phyloP scores from a whole-genome alignment of 352 stramenopile genomes.

The Pythium folliculosum region DNA sequence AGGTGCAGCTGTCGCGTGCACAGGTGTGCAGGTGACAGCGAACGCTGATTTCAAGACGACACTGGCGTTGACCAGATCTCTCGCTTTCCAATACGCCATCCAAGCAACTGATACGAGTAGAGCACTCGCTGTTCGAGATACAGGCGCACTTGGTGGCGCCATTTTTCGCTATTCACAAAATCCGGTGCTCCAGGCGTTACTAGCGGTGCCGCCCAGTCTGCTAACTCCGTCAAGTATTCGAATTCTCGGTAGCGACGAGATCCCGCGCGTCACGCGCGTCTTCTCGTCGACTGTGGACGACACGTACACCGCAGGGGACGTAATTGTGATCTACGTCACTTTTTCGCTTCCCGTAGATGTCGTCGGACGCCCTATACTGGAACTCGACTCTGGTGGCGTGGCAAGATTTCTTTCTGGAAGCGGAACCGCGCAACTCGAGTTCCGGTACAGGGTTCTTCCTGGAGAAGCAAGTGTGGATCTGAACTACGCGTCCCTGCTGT shows the following conservation, averaged over 20 bases:
- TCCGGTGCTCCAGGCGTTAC: conserved; percentile 31
- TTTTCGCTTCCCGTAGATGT: conserved; percentile 60
- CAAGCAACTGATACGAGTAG: conserved; percentile 40
- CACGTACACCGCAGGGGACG: conserved; percentile 64
- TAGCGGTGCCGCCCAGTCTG: conserved; percentile 33
- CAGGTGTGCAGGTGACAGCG: conserved; percentile 34
- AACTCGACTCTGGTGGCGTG: conserved; percentile 68
- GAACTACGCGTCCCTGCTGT: conserved; percentile 52
- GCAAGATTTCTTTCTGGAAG: conserved; percentile 54
- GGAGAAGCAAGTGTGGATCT: conserved; percentile 45
- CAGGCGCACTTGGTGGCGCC: conserved; percentile 34
- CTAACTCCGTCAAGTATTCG: conserved; percentile 9
- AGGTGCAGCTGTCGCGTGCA: conserved; percentile 35
- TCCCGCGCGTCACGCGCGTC: conserved; percentile 43
- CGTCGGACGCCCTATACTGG: conserved; percentile 49
- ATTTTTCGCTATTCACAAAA: conserved; percentile 48
- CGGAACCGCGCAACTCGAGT: conserved; percentile 46
- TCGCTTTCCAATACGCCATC: conserved; percentile 62
- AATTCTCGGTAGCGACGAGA: conserved; percentile 39
- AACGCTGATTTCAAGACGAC: conserved; percentile 52
- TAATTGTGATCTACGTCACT: conserved; percentile 52
- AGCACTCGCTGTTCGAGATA: conserved; percentile 34
- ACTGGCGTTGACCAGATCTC: conserved; percentile 38
- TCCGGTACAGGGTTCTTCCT: conserved; percentile 62
- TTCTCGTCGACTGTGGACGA: conserved; percentile 43